A percentile compares a stretch with the other conserved stretches of the same genome.
These are phyloP conservation scores for Excoecaria agallocha DNA, from an alignment of 345 rosid species.

Conservation along the genomic window DNA sequence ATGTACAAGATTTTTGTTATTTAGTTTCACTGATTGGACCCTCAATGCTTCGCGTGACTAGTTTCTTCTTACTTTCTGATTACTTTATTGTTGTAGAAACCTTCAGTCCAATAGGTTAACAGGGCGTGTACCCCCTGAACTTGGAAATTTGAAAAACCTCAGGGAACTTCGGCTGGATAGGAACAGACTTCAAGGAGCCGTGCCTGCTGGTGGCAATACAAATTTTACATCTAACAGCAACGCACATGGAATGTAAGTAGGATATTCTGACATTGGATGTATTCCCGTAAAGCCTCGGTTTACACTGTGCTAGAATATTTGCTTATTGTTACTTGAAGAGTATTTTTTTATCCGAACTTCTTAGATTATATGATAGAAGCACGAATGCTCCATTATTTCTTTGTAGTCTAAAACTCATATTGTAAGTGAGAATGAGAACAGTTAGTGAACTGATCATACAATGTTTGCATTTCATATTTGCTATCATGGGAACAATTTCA, in stretches of 20 bases:
- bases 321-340: background rate
- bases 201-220: constrained; percentile 50
- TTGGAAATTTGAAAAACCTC: constrained; percentile 72
- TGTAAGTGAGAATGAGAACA: background rate
- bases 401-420: background rate
- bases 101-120: constrained; percentile 91
- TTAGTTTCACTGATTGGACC: constrained; percentile 2
- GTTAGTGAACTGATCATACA: background rate
- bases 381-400: background rate
- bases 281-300: background rate
- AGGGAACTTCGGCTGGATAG: constrained; percentile 78
- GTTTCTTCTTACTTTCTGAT: constrained; percentile 10
- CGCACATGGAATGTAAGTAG: constrained; percentile 53
- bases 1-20: constrained; percentile 42
- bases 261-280: background rate
- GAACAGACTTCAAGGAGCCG: constrained; percentile 82
- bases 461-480: background rate
- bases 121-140: constrained; percentile 72
- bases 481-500: background rate
- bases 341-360: background rate
- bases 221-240: constrained; percentile 23
- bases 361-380: background rate
- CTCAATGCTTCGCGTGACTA: constrained; percentile 5
- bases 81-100: constrained; percentile 52
- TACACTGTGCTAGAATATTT: background rate